Conservation (phyloP, 2,329 filamentous ascomycete species). For the Calcarisporium arbuscula region DNA sequence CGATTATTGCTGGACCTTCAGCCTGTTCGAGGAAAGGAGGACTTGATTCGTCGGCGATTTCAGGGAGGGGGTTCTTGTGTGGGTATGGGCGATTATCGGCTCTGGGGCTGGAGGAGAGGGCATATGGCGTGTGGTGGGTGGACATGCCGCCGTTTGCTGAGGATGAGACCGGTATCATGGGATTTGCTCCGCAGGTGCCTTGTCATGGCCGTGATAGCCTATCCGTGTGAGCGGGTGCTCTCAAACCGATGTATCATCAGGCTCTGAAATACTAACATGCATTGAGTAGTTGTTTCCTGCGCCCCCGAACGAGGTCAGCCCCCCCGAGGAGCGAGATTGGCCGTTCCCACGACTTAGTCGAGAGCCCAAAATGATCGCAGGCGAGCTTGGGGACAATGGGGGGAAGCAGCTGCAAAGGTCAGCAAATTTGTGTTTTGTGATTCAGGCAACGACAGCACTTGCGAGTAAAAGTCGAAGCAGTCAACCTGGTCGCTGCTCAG, state of each 20-base stretch:
- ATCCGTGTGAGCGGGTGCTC: fast-evolving
- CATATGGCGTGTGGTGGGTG: slow-evolving; percentile 60
- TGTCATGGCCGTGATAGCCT: slow-evolving; percentile 46
- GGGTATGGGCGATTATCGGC: slow-evolving; percentile 10
- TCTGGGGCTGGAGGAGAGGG: slow-evolving; percentile 41
- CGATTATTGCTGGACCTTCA: slow-evolving; percentile 16
- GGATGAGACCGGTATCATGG: slow-evolving; percentile 46
- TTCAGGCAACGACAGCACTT: slow-evolving; percentile 4
- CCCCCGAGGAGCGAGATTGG: slow-evolving; percentile 57
- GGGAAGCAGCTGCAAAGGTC: slow-evolving; percentile 50
- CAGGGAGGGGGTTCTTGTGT: slow-evolving; percentile 10
- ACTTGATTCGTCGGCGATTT: slow-evolving; percentile 4
- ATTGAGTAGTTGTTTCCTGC: slow-evolving; percentile 68
- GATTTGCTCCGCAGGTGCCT: slow-evolving; percentile 42
- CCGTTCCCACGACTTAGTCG: slow-evolving; percentile 37
- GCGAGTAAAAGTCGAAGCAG: slow-evolving; percentile 59
- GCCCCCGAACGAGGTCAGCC: slow-evolving; percentile 62
- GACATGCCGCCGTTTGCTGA: slow-evolving; percentile 61
- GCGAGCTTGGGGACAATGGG: slow-evolving; percentile 65
- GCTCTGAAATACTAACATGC: slow-evolving; percentile 39
- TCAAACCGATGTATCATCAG: slow-evolving; percentile 20
- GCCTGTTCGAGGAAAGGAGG: slow-evolving; percentile 13
- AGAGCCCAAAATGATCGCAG: slow-evolving; percentile 50
- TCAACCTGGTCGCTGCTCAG: slow-evolving; percentile 48
- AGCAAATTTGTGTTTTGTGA: not conserved